phyloP scores from a whole-genome alignment of 2,329 filamentous ascomycete genomes.

The Penicillium decumbens region DNA sequence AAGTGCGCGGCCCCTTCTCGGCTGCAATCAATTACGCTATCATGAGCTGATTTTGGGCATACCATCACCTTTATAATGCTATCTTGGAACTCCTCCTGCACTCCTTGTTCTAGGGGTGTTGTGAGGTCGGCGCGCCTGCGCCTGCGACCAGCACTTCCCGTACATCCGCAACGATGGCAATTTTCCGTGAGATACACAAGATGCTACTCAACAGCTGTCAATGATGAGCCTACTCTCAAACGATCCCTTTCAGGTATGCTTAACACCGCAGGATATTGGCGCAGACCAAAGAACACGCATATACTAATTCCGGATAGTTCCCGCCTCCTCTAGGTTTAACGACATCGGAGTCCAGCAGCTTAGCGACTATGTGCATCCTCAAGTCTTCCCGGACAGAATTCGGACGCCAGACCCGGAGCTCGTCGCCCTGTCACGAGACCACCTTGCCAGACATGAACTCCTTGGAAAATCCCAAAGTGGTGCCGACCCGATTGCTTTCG shows the following conservation, averaged over 20 bases:
- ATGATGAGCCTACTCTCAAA: constrained; percentile 3
- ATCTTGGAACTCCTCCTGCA: constrained; percentile 27
- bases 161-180: constrained; percentile 14
- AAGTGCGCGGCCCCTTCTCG: constrained; percentile 7
- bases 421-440: constrained; percentile 73
- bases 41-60: constrained; percentile 20
- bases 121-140: constrained; percentile 23
- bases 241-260: constrained; percentile 29
- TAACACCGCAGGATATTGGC: not conserved
- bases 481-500: constrained; percentile 70
- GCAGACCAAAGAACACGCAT: not conserved
- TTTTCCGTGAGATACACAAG: constrained; percentile 12
- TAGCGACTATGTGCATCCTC: constrained; percentile 73
- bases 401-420: constrained; percentile 63
- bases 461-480: constrained; percentile 85
- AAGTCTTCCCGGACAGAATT: constrained; percentile 64
- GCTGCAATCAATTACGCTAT: constrained; percentile 17
- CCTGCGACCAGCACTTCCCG: constrained; percentile 20
- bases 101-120: constrained; percentile 31
- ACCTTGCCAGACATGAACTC: constrained; percentile 78
- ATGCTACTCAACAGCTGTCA: constrained; percentile 9
- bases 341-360: constrained; percentile 93
- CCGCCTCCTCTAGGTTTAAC: constrained; percentile 66
- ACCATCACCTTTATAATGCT: constrained; percentile 14
- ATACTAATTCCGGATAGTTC: constrained; percentile 26